Conservation (phyloP, 2,329 filamentous ascomycete genomes). For the Ophioceras dolichostomum region DNA sequence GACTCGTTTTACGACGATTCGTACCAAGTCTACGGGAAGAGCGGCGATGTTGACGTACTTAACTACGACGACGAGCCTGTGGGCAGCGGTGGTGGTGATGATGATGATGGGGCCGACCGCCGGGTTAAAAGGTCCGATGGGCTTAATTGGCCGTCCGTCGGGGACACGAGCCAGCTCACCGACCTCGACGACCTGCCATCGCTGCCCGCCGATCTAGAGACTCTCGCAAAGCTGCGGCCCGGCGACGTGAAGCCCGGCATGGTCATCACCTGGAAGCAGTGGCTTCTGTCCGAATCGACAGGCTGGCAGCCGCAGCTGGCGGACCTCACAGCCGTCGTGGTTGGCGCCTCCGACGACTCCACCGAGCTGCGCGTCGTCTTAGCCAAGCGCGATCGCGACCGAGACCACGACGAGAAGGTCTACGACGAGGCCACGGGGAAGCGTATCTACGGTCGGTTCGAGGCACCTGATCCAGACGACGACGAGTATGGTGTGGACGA, state of each 20-base stretch:
- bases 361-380: slow-evolving; percentile 46
- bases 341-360: slow-evolving; percentile 39
- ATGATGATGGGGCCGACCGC: slow-evolving; percentile 2
- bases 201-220: slow-evolving; percentile 43
- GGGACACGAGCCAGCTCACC: slow-evolving; percentile 31
- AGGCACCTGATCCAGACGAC: slow-evolving; percentile 50
- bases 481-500: slow-evolving; percentile 37
- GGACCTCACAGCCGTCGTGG: slow-evolving; percentile 53
- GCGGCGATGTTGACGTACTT: slow-evolving; percentile 24
- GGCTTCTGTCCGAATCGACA: slow-evolving; percentile 47
- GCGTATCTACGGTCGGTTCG: slow-evolving; percentile 66
- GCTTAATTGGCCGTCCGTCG: neutral
- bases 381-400: slow-evolving; percentile 53
- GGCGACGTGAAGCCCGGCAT: slow-evolving; percentile 42
- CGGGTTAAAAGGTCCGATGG: neutral
- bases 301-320: slow-evolving; percentile 54
- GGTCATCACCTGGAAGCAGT: slow-evolving; percentile 57
- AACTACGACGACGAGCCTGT: slow-evolving; percentile 26
- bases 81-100: slow-evolving; percentile 13
- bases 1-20: neutral
- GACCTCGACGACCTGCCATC: slow-evolving; percentile 48
- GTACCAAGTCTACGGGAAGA: slow-evolving; percentile 15
- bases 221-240: slow-evolving; percentile 35
- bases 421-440: slow-evolving; percentile 58
- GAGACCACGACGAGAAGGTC: slow-evolving; percentile 40